Evolutionary conservation across 1,284 basidiomycete genomes (phyloP), one percentile per base, ranked within the genome.

Genomic region (Puccinia brachypodii): DNA sequence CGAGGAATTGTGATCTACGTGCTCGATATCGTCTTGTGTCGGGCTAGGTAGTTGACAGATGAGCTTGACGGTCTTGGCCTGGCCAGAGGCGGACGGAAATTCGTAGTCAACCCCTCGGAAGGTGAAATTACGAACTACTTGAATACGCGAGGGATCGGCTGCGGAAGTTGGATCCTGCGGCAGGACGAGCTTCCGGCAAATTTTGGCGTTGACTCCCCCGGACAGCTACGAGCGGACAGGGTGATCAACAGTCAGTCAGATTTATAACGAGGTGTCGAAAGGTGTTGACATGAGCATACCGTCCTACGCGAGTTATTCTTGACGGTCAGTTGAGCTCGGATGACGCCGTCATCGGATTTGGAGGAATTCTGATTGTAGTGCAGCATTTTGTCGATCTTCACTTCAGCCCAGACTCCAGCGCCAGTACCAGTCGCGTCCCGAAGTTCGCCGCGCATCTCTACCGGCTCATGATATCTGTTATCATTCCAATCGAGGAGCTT

Each of bases 81-180:
- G 84, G n/a, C 73, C 64, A 25, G 79, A 58, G 44, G 58, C 83
- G 9, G 84, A 77, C 2, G 84, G 83, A 4, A 86, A 84, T 44
- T 85, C 82, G 72, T 84, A 83, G 7, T 76, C 69, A 22, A 82
- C 73, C 25, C 85, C 85, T 31, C 82, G 82, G n/a, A 85, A 84
- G 16, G 82, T 81, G 53, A 82, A 58, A 31, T 83, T 82, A 2
- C 81, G 28, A 28, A 84, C 77, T 3, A 77, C 60, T 68, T 83
- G 82, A 16, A 84, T 83, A 1, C 85, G 82, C 33, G 83, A 53
- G 0, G 83, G 83, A 1, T 82, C 80, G n/a, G 38, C 25, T 40
- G 36, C 9, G 33, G 74, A 64, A 22, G 73, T n/a, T 50, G 77
- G 25, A 9, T 81, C 58, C 28, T 81, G 47, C 8, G 78, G 71